Evolutionary conservation across 768 basidiomycete species (phyloP), one percentile per base, ranked within the genome.

Genomic region (Kwoniella shandongensis): DNA sequence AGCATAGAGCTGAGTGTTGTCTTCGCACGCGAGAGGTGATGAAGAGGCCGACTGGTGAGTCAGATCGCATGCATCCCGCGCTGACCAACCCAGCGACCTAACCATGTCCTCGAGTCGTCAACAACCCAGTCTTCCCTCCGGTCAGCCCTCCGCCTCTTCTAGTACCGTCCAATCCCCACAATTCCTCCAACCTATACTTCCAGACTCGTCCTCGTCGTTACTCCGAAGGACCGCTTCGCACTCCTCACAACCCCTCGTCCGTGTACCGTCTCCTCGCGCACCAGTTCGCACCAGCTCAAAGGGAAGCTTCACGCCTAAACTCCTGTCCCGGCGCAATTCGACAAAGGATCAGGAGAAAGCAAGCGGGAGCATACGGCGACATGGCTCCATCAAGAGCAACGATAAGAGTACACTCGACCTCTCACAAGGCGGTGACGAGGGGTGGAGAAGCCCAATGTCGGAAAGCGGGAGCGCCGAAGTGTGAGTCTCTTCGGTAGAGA

Each of bases 401-500:
- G 55, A 48, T 12, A 38, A 47, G 39, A 17, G 1, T 18, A 40
- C 45, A 17, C 29, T 18, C 11, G 35, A 45, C 13, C 30, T 29
- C 18, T 38, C 46, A 38, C 39, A 39, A 18, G 17, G 8, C 13
- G 44, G 48, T 22, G 44, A 52, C 15, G 66, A 67, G 17, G 64
- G 50, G 2, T 54, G 54, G 51, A 62, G 47, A 23, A 62, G 44
- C 42, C 58, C 65, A 11, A 18, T 63, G 36, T 55, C 57, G 8
- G 66, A 68, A 36, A 68, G 54, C 25, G 62, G 61, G 10, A 63
- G 60, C 32, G 42, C 53, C 13, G 66, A 71, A 54, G 61, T 68
- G 63, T 65, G 48, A 54, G 66, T 62, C 2, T 27, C 8, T 20
- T 11, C 22, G 13, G 53, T 22, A 6, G 18, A 23, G 35, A 4